A percentile compares a stretch with the other conserved stretches of the same genome.
These are phyloP conservation scores for Zychaea mexicana DNA, from an alignment of 371 early-diverging fungal species.

Conservation along the genomic window DNA sequence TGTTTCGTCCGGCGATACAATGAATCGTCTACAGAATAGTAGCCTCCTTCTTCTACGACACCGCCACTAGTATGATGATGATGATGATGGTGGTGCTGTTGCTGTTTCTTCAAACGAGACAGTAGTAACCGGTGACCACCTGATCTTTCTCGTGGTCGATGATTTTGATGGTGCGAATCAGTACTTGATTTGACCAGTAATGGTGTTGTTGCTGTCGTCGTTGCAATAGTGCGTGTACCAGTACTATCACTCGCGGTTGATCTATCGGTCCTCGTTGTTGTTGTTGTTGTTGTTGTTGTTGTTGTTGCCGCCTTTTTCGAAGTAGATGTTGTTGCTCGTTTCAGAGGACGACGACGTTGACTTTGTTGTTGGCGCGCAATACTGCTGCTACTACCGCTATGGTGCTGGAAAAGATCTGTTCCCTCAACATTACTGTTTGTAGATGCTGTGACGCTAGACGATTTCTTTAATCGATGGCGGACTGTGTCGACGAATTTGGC, in stretches of 20 bases:
- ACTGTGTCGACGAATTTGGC: conserved; percentile 9
- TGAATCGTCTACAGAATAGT: conserved; percentile 6
- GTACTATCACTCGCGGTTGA: no score
- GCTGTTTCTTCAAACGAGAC: neutral
- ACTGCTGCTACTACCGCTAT: neutral
- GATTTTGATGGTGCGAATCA: neutral
- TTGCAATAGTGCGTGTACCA: no score
- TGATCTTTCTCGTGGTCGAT: neutral
- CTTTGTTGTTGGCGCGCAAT: neutral
- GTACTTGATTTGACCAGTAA: neutral
- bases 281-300: neutral
- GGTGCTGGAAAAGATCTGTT: neutral
- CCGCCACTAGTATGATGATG: neutral
- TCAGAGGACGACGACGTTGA: neutral
- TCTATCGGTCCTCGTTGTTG: no score
- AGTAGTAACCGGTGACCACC: neutral
- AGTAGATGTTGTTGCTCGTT: neutral
- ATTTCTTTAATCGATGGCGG: conserved; percentile 8
- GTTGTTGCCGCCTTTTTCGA: neutral
- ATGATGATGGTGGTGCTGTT: neutral
- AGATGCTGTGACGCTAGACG: neutral
- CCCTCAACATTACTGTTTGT: neutral
- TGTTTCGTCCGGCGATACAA: neutral
- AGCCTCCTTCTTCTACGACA: neutral
- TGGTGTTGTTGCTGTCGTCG: neutral